phyloP scores from a whole-genome alignment of 805 yeast species.

The Lipomyces kockii region DNA sequence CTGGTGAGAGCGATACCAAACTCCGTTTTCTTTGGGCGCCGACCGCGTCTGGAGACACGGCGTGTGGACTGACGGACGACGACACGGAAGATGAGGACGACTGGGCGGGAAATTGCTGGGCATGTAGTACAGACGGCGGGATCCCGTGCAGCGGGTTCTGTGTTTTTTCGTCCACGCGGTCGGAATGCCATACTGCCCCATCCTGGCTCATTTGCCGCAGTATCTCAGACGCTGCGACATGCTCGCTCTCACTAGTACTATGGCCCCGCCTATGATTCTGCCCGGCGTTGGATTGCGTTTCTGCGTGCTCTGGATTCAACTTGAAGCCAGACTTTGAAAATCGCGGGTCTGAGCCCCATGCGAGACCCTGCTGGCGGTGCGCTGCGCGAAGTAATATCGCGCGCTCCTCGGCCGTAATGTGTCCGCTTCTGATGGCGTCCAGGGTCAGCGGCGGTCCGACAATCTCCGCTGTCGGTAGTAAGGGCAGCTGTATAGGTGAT shows the following conservation, averaged over 20 bases:
- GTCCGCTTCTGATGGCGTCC: constrained; percentile 10
- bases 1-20: constrained; percentile 2
- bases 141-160: not conserved
- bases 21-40: not conserved
- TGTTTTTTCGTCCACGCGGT: not conserved
- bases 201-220: constrained; percentile 33
- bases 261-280: not conserved
- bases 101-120: not conserved
- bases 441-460: constrained; percentile 7
- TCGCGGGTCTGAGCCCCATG: constrained; percentile 34
- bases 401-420: constrained; percentile 27
- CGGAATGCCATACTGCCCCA: constrained; percentile 3
- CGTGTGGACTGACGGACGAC: not conserved
- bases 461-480: constrained; percentile 10
- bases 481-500: constrained; percentile 10
- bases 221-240: constrained; percentile 30
- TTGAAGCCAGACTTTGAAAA: constrained; percentile 28
- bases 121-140: not conserved
- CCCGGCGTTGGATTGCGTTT: not conserved
- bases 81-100: constrained; percentile 1
- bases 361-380: constrained; percentile 31
- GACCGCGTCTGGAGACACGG: not conserved
- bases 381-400: constrained; percentile 29
- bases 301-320: not conserved
- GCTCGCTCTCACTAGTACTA: not conserved